These are phyloP conservation scores for Cetraspora pellucida DNA, from an alignment of 192 early-diverging fungal species.

Conservation along the genomic window DNA sequence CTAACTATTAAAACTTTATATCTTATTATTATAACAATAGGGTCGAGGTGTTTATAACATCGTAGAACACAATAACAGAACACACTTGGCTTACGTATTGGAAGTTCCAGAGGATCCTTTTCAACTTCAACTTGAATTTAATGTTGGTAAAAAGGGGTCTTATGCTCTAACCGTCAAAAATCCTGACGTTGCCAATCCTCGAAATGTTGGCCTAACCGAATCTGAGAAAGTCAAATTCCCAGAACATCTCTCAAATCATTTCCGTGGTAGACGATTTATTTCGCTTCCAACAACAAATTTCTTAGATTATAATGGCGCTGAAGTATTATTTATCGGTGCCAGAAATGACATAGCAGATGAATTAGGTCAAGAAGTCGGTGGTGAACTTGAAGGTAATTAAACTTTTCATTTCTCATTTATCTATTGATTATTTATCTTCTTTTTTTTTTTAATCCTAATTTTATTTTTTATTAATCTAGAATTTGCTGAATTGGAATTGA, in stretches of 20 bases:
- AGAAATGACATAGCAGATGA: slow-evolving; percentile 39
- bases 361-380: slow-evolving; percentile 38
- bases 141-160: slow-evolving; percentile 45
- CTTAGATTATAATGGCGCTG: slow-evolving; percentile 39
- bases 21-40: no score
- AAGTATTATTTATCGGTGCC: slow-evolving; percentile 50
- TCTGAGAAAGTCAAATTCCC: slow-evolving; percentile 40
- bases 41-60: slow-evolving; percentile 50
- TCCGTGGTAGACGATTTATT: slow-evolving; percentile 40
- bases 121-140: slow-evolving; percentile 48
- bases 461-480: not conserved
- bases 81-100: slow-evolving; percentile 48
- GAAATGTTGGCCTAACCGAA: slow-evolving; percentile 11
- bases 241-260: slow-evolving; percentile 25
- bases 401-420: no score
- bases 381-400: slow-evolving; percentile 30
- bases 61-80: slow-evolving; percentile 39
- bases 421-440: no score
- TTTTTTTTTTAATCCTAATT: no score
- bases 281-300: slow-evolving; percentile 38
- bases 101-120: slow-evolving; percentile 42
- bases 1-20: no score
- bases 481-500: slow-evolving; percentile 41
- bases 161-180: slow-evolving; percentile 48
- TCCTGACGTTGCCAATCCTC: slow-evolving; percentile 33